Conservation (phyloP, 495 filamentous ascomycete genomes). For the Bombardia bombarda region DNA sequence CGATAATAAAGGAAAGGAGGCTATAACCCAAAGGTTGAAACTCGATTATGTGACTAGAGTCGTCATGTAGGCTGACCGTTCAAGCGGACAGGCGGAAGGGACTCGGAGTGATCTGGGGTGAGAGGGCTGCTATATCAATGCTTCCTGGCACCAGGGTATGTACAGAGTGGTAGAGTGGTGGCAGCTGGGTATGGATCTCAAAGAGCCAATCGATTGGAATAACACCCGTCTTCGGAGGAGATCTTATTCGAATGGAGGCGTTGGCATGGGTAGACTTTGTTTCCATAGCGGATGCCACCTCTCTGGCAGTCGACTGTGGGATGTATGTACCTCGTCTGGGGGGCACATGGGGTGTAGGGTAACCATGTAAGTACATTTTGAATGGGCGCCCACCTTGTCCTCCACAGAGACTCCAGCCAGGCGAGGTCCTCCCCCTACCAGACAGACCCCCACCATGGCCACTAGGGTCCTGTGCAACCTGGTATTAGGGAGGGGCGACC, state of each 20-base stretch:
- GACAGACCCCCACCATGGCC: neutral
- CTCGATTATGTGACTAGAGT: neutral
- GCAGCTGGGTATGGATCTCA: neutral
- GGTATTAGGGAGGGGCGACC: too few species aligned
- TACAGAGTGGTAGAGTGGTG: neutral
- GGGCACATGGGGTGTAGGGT: neutral
- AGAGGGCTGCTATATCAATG: neutral
- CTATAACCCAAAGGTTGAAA: neutral
- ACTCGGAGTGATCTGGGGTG: neutral
- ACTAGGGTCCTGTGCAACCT: neutral
- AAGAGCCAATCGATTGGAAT: neutral
- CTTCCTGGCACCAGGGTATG: neutral
- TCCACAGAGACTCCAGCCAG: neutral
- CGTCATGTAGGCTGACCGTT: neutral
- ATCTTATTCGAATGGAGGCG: neutral
- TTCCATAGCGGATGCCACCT: neutral
- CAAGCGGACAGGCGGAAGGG: neutral
- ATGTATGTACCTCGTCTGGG: neutral
- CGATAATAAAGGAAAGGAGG: neutral
- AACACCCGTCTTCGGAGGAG: neutral
- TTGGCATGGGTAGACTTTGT: neutral
- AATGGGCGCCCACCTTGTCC: neutral
- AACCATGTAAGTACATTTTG: neutral
- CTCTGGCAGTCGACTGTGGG: neutral
- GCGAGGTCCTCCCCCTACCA: too few species aligned